Percentiles rank a stretch among this genome's conserved stretches.
Evolutionary conservation across 2,329 filamentous ascomycete genomes (phyloP).

Genomic region (Karstenula rhodostoma): DNA sequence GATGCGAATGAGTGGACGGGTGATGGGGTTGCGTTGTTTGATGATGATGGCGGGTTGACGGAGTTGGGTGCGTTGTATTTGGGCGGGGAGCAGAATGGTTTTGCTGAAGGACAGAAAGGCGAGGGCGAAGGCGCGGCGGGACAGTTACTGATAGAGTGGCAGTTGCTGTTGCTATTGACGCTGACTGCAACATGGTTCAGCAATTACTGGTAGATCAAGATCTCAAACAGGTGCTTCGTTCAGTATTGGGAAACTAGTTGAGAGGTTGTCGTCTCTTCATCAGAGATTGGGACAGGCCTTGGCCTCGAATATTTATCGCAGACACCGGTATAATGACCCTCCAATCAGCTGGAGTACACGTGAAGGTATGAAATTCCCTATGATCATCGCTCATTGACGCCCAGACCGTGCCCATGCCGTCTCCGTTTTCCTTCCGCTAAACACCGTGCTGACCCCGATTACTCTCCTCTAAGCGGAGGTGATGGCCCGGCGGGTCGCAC

Average conservation of each 20-base stretch:
- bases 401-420: constrained; percentile 47
- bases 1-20: constrained; percentile 49
- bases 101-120: constrained; percentile 41
- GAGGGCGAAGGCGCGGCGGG: constrained; percentile 34
- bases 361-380: constrained; percentile 48
- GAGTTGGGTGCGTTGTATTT: constrained; percentile 44
- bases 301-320: constrained; percentile 45
- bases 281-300: constrained; percentile 38
- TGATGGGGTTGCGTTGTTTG: constrained; percentile 44
- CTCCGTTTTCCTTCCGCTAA: constrained; percentile 36
- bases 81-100: constrained; percentile 34
- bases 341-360: constrained; percentile 46
- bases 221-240: neutral
- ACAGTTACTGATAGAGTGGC: constrained; percentile 8
- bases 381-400: constrained; percentile 52
- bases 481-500: constrained; percentile 68
- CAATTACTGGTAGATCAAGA: constrained; percentile 13
- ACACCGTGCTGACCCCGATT: constrained; percentile 25
- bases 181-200: constrained; percentile 10
- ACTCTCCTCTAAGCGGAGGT: constrained; percentile 58
- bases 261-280: constrained; percentile 39
- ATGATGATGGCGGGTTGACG: constrained; percentile 41
- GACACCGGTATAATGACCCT: constrained; percentile 50
- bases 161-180: constrained; percentile 13
- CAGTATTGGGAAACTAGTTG: constrained; percentile 29